Evolutionary conservation across 305 asterid genomes (phyloP), one percentile per base, ranked within the genome.

Genomic region (Caryopteris hybrid): DNA sequence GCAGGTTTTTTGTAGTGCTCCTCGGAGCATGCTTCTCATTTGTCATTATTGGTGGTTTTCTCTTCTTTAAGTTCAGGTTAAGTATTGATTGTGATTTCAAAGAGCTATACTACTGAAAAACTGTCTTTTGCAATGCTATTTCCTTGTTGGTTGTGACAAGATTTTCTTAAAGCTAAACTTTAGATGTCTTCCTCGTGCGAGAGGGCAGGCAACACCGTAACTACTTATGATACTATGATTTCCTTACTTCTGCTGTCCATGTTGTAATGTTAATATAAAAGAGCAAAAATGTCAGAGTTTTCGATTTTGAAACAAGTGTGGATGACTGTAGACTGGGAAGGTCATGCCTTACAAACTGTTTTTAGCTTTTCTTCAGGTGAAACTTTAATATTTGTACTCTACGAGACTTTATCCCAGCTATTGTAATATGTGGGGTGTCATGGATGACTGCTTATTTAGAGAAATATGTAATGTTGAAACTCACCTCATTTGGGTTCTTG

Each of bases 41-140:
- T 81, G 97, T 94, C 62, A 8, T 91, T 48, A 89, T 94, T 69
- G 98, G 99, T 53, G 99, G 99, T 50, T 84, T 94, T 65, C 96
- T 94, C 83, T 94, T 94, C 88, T 85, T 76, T 67, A 91, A 87
- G 71, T 76, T 84, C 85, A 91, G 98, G 98, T 93, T 68, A 71
- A 46, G 79, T 69, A 68, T 14, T 61, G n/a, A 60, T 68, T 50
- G 18, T 69, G 17, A 23, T 52, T 72, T 39, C 36, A n/a, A 46
- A 53, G 71, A 48, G 46, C 60, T 36, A 25, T 36, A 41, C 23
- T 23, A 60, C 17, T 67, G 61, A 62, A 54, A 45, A 23, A 38
- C 25, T 65, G 41, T 70, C 60, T 18, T 65, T 64, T 36, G 22
- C 63, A 45, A 21, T 39, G 13, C 27, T 27, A 31, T 57, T n/a